Evolutionary conservation across 306 rosid species (phyloP).

Genomic region (Trichosanthes truncata): DNA sequence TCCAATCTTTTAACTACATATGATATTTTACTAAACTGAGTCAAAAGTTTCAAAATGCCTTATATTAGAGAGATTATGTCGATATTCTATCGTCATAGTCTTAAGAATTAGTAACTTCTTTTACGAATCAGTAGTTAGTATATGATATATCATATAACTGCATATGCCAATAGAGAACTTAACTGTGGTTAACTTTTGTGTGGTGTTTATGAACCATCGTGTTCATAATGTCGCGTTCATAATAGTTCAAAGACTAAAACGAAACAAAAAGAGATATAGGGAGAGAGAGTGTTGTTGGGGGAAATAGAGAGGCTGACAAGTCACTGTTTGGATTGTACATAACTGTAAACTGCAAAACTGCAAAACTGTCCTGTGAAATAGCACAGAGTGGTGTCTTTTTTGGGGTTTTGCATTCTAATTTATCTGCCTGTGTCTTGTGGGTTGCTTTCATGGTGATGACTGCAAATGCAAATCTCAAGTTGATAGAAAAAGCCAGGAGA

Average conservation of each 20-base stretch:
- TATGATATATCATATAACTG: background rate
- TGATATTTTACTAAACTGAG: background rate
- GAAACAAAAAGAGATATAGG: background rate
- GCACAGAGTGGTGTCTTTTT: constrained; percentile 10
- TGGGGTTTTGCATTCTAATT: background rate
- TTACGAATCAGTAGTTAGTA: no score
- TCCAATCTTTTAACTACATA: background rate
- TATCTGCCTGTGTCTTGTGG: background rate
- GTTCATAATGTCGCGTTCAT: background rate
- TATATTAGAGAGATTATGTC: background rate
- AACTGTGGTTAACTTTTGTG: background rate
- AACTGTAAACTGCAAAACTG: constrained; percentile 7
- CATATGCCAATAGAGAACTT: no score
- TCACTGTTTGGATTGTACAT: constrained; percentile 6
- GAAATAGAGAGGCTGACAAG: background rate
- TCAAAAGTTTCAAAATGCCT: background rate
- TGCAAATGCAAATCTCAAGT: background rate
- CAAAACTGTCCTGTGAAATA: background rate
- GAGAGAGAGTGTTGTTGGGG: background rate
- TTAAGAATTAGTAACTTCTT: background rate
- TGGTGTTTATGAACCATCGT: background rate
- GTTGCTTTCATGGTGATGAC: constrained; percentile 7
- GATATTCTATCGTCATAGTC: background rate
- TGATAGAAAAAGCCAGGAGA: background rate
- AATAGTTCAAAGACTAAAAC: background rate